Evolutionary conservation across 2,329 filamentous ascomycete genomes (phyloP).

Genomic region (Tetracladium maxilliforme): DNA sequence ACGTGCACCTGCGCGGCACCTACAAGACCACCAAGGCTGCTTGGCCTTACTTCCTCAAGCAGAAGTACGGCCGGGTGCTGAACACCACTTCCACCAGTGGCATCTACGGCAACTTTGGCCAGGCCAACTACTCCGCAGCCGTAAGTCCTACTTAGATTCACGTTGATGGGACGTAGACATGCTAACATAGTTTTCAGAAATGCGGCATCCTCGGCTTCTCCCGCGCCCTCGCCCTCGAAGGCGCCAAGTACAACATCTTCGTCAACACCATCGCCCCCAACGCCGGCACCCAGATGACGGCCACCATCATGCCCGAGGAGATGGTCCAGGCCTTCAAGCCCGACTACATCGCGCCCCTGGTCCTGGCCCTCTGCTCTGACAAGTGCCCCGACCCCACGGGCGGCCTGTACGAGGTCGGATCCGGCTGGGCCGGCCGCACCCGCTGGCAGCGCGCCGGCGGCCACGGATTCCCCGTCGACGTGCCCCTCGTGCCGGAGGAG

Average conservation of each 20-base stretch:
- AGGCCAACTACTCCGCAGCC: slow-evolving; percentile 91
- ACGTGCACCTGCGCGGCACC: slow-evolving; percentile 85
- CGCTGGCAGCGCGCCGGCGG: slow-evolving; percentile 90
- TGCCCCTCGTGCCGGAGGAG: slow-evolving; percentile 70
- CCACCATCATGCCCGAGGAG: slow-evolving; percentile 88
- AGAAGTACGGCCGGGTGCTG: slow-evolving; percentile 93
- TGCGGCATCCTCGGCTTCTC: slow-evolving; percentile 91
- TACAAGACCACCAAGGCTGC: slow-evolving; percentile 96
- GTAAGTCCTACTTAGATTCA: slow-evolving; percentile 30
- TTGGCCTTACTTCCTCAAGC: slow-evolving; percentile 95
- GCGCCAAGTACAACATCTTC: slow-evolving; percentile 92
- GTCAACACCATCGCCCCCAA: slow-evolving; percentile 98
- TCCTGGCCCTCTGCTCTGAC: slow-evolving; percentile 74
- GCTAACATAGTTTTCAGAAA: slow-evolving; percentile 38
- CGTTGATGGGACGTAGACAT: slow-evolving; percentile 14
- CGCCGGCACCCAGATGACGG: slow-evolving; percentile 89
- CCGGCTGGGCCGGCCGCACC: slow-evolving; percentile 82
- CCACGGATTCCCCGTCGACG: slow-evolving; percentile 80
- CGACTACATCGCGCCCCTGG: slow-evolving; percentile 89
- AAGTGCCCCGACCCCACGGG: slow-evolving; percentile 78
- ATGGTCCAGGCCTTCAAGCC: slow-evolving; percentile 98
- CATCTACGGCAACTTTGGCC: slow-evolving; percentile 98
- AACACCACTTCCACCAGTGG: slow-evolving; percentile 96
- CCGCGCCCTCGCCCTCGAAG: slow-evolving; percentile 81
- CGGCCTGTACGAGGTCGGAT: slow-evolving; percentile 85